phyloP scores from a whole-genome alignment of 305 asterid genomes.

The Lippia alba region DNA sequence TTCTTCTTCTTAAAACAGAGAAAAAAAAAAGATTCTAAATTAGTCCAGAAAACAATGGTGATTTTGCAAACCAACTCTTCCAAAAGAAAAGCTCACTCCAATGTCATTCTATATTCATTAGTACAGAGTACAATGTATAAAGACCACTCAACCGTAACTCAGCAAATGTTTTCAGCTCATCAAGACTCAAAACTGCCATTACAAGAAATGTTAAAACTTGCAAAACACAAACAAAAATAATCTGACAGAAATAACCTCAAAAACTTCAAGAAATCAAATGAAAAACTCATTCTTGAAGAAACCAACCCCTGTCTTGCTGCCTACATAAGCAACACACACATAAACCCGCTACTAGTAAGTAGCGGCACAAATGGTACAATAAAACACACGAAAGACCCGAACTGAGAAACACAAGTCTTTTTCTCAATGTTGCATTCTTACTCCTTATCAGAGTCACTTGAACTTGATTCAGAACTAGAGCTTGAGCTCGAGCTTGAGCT shows the following conservation, averaged over 20 bases:
- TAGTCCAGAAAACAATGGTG: too few relatives aligned
- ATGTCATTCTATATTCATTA: conserved; percentile 15
- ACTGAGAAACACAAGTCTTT: conserved; percentile 10
- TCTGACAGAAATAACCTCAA: conserved; percentile 28
- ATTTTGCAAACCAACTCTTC: not conserved
- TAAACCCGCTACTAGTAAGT: conserved; percentile 13
- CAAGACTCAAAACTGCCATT: conserved; percentile 45
- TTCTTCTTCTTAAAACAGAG: too few relatives aligned
- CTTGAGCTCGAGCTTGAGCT: conserved; percentile 60
- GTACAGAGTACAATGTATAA: conserved; percentile 17
- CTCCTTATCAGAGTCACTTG: conserved; percentile 62
- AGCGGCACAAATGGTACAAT: conserved; percentile 15
- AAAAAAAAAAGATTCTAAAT: too few relatives aligned
- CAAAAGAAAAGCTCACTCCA: conserved; percentile 24
- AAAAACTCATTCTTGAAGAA: conserved; percentile 66
- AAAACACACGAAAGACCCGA: not conserved
- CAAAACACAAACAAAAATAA: conserved; percentile 3
- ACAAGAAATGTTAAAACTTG: conserved; percentile 28
- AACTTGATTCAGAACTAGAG: conserved; percentile 65
- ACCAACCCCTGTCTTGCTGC: conserved; percentile 40
- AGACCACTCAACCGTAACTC: not conserved
- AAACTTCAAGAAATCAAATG: conserved; percentile 59
- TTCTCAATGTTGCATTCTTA: conserved; percentile 29
- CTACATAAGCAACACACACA: conserved; percentile 9
- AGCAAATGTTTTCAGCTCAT: conserved; percentile 22